phyloP scores from a whole-genome alignment of 345 rosid genomes.

The Acer negundo region DNA sequence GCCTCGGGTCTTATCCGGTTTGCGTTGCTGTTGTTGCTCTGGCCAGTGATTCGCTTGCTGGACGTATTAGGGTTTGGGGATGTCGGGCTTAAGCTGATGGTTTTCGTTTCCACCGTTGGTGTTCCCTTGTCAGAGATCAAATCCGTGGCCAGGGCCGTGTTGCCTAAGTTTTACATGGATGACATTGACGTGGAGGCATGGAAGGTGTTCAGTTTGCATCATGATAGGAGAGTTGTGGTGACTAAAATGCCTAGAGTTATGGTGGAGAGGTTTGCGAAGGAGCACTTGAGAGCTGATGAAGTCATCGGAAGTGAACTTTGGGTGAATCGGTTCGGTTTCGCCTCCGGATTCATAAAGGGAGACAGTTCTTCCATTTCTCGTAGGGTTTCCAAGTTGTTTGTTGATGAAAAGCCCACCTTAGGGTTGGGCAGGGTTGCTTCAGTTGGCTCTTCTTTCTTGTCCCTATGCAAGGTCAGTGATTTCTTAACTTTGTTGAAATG shows the following conservation, averaged over 20 bases:
- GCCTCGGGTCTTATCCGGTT: constrained; percentile 85
- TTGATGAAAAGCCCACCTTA: constrained; percentile 45
- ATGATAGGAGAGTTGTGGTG: constrained; percentile 66
- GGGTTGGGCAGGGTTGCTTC: constrained; percentile 47
- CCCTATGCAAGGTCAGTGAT: constrained; percentile 62
- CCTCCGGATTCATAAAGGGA: constrained; percentile 53
- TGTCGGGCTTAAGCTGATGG: constrained; percentile 58
- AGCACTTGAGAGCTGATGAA: constrained; percentile 73
- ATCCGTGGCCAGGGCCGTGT: constrained; percentile 82
- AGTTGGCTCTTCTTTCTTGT: constrained; percentile 41
- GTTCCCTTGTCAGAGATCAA: constrained; percentile 62
- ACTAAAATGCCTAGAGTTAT: constrained; percentile 71
- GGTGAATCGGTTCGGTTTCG: constrained; percentile 67
- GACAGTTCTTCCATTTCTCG: constrained; percentile 27
- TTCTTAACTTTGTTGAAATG: neutral
- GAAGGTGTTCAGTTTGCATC: constrained; percentile 53
- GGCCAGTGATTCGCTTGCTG: constrained; percentile 72
- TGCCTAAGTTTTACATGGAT: constrained; percentile 85
- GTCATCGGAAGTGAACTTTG: constrained; percentile 71
- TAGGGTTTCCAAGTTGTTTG: constrained; percentile 49
- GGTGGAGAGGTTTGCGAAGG: constrained; percentile 82
- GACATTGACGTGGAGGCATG: constrained; percentile 73
- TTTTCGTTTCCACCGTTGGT: constrained; percentile 68
- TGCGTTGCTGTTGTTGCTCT: constrained; percentile 45
- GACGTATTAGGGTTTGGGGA: constrained; percentile 47